phyloP scores from a whole-genome alignment of 1,284 basidiomycete genomes.

The Cerioporus squamosus region DNA sequence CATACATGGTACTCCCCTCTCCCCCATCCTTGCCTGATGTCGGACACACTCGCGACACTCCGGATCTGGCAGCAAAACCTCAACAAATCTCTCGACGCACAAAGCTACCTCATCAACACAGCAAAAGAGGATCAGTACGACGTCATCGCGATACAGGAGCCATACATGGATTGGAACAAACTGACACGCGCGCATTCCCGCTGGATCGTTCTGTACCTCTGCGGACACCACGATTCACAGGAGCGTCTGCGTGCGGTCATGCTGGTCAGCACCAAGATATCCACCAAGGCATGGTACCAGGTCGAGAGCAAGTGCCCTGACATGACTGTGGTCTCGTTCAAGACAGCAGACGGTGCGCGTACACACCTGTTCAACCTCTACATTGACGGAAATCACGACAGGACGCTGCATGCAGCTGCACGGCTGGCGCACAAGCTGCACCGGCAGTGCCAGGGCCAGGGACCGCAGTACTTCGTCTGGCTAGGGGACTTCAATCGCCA shows the following conservation, averaged over 20 bases:
- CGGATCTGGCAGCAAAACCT: too few species aligned
- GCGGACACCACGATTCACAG: constrained; percentile 4
- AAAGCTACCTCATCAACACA: constrained; percentile 30
- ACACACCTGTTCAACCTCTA: constrained; percentile 42
- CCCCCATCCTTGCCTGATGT: too few species aligned
- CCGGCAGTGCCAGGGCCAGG: background rate
- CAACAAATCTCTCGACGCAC: too few species aligned
- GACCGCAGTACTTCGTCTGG: constrained; percentile 34
- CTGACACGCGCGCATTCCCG: constrained; percentile 18
- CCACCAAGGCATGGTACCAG: constrained; percentile 29
- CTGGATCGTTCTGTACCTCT: constrained; percentile 36
- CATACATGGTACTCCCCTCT: too few species aligned
- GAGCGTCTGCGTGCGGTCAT: constrained; percentile 26
- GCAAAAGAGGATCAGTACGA: constrained; percentile 28
- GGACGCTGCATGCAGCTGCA: constrained; percentile 20
- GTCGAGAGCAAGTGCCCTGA: constrained; percentile 22
- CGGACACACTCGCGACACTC: too few species aligned
- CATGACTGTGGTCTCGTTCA: constrained; percentile 22
- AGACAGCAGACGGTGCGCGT: background rate
- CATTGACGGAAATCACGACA: constrained; percentile 33
- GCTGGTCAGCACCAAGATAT: constrained; percentile 32
- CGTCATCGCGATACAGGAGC: constrained; percentile 40
- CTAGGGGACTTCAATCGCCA: constrained; percentile 55
- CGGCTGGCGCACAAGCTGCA: background rate
- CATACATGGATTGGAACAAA: constrained; percentile 29